Base-by-base conservation (phyloP, 2,329 filamentous ascomycete species). In the Penicillium sp. region DNA sequence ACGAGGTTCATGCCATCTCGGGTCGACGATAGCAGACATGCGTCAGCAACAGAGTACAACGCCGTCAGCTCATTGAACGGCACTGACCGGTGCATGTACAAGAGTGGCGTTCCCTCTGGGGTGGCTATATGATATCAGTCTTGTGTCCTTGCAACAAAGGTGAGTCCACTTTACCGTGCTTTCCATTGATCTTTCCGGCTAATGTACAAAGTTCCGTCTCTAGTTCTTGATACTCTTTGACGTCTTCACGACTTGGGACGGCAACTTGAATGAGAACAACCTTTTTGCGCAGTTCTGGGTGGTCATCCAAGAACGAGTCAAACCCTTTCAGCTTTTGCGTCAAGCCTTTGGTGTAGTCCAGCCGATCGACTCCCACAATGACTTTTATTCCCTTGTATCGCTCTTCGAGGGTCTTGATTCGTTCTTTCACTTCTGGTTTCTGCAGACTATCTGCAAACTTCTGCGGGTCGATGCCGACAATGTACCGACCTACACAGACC, bases 1-100 rank as follows among this genome's bases (percentile, higher is more conserved):
- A 98, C 94, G 14, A 98, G 84, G 75, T 98, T 98, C 93, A 98
- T 97, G 70, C 94, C 94, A 71, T 98, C 94, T 44, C 94, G 88
- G 5, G 90, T 96, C 0, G 90, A 96, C 3, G 89, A 94, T 41
- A 96, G 91, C 5, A 97, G 83, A 72, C 92, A 96, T 50, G 90
- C 89, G 71, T 96, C 93, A 2, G 91, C 92, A 18, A 94, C 86
- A 19, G 91, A 90, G 73, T 98, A 98, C 6, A 98, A 83, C 0
- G 92, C 92, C n/a, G 92, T 92, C 37, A 98, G 85, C 77, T 97
- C 93, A 60, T 96, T 91, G 69, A 97, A 96, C n/a, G 85, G 85
- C 65, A 97, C 89, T 2, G 90, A 95, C 9, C 96, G 92, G 78
- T 98, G 92, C 69, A 98, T 88, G 79, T 96, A 97, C 75, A 97